Percentiles rank a stretch among this genome's conserved stretches.
phyloP scores from a whole-genome alignment of 2,329 filamentous ascomycete species.

The Pezicula neosporulosa region DNA sequence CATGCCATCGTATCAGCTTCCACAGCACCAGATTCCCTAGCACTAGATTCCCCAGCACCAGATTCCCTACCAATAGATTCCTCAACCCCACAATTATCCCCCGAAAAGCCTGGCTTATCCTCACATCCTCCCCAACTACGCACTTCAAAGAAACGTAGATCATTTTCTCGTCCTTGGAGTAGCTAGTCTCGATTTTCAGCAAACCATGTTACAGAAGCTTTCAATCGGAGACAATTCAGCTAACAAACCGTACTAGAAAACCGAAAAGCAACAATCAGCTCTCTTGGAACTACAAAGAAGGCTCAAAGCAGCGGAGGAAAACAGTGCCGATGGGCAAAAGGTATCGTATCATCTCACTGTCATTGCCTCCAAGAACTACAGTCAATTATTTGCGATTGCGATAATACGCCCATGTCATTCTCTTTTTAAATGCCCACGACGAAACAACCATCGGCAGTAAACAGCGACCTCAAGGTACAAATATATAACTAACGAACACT shows the following conservation, averaged over 20 bases:
- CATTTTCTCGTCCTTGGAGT: too few species aligned
- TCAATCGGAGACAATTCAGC: conserved; percentile 5
- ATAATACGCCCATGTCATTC: neutral
- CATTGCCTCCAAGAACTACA: conserved; percentile 5
- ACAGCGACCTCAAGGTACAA: neutral
- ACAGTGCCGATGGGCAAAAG: conserved; percentile 24
- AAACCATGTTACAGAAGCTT: too few species aligned
- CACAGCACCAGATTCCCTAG: neutral
- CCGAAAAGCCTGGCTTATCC: conserved; percentile 3
- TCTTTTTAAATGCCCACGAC: neutral
- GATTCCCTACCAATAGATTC: neutral
- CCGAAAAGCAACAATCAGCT: conserved; percentile 20
- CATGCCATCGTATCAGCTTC: neutral
- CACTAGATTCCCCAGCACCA: neutral
- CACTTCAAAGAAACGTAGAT: too few species aligned
- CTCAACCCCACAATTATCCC: neutral
- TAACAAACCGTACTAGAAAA: conserved; percentile 22
- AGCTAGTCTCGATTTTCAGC: too few species aligned
- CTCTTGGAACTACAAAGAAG: conserved; percentile 25
- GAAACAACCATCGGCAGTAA: neutral
- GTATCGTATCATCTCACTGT: conserved; percentile 20
- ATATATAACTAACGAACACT: conserved; percentile 7
- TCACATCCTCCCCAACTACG: neutral
- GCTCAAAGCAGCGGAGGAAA: conserved; percentile 22
- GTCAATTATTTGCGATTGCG: neutral